Percentiles rank a stretch among this genome's conserved stretches.
phyloP scores from a whole-genome alignment of 2,329 filamentous ascomycete genomes.

The Aureobasidium sp. region DNA sequence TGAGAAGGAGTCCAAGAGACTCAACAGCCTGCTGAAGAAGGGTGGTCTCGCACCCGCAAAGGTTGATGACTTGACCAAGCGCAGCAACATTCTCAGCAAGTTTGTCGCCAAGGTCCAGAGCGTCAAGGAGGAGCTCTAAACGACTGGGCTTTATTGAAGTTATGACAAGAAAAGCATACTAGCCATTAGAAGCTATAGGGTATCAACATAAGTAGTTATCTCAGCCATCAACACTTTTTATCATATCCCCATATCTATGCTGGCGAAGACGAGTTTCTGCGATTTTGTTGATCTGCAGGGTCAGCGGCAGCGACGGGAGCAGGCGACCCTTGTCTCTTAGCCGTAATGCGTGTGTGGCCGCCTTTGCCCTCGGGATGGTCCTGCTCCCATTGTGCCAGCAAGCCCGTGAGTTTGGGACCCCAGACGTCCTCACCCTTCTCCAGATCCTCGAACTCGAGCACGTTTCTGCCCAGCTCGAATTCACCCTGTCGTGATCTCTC shows the following conservation, averaged over 20 bases:
- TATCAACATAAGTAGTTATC: neutral
- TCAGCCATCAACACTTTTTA: neutral
- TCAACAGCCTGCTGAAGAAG: conserved; percentile 75
- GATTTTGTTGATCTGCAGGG: neutral
- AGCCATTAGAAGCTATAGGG: neutral
- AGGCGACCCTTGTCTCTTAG: neutral
- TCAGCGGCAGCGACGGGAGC: neutral
- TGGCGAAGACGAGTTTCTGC: conserved; percentile 13
- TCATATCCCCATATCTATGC: neutral
- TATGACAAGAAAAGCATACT: neutral
- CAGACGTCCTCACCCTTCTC: conserved; percentile 70
- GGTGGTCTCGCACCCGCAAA: conserved; percentile 78
- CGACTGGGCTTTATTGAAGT: neutral
- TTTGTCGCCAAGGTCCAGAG: conserved; percentile 53
- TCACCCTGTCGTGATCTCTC: conserved; percentile 73
- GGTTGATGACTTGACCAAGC: conserved; percentile 76
- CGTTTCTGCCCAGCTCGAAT: conserved; percentile 66
- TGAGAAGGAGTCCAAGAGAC: conserved; percentile 73
- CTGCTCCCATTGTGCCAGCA: conserved; percentile 9
- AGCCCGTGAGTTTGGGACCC: conserved; percentile 58
- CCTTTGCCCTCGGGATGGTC: neutral
- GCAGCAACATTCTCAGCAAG: conserved; percentile 78
- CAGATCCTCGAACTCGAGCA: conserved; percentile 71
- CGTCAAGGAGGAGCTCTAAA: conserved; percentile 28
- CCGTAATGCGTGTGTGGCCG: neutral